These are phyloP conservation scores for Antitrichia curtipendula DNA, from an alignment of 225 moss, liverwort and hornwort genomes.

Conservation along the genomic window DNA sequence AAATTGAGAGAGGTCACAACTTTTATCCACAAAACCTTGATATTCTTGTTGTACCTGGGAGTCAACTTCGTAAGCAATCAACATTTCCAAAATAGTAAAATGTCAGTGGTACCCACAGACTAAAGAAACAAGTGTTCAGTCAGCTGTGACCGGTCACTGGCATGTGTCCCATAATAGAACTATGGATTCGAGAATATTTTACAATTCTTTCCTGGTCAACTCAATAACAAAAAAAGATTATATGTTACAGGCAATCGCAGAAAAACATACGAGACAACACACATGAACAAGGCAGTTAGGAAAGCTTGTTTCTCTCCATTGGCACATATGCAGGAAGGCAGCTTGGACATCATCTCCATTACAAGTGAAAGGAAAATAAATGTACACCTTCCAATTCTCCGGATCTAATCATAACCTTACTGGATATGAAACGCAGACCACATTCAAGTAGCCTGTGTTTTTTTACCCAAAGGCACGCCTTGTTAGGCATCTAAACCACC, in stretches of 20 bases:
- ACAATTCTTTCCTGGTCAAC: background rate
- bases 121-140: background rate
- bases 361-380: conserved; percentile 12
- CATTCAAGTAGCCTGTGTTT: background rate
- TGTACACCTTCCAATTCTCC: conserved; percentile 8
- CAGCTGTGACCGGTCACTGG: background rate
- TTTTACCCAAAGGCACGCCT: background rate
- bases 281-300: background rate
- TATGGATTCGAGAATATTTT: no score
- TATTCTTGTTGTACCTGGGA: background rate
- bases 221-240: background rate
- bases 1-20: background rate
- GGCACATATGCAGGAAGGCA: background rate
- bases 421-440: background rate
- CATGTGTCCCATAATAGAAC: background rate
- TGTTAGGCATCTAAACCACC: background rate
- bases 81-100: background rate
- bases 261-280: background rate
- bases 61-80: background rate
- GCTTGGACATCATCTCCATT: background rate
- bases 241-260: background rate
- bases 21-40: background rate
- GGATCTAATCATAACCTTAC: background rate
- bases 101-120: background rate
- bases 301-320: background rate